Base-by-base conservation (phyloP, 1,284 basidiomycete species). In the Polyporus tsugae region DNA sequence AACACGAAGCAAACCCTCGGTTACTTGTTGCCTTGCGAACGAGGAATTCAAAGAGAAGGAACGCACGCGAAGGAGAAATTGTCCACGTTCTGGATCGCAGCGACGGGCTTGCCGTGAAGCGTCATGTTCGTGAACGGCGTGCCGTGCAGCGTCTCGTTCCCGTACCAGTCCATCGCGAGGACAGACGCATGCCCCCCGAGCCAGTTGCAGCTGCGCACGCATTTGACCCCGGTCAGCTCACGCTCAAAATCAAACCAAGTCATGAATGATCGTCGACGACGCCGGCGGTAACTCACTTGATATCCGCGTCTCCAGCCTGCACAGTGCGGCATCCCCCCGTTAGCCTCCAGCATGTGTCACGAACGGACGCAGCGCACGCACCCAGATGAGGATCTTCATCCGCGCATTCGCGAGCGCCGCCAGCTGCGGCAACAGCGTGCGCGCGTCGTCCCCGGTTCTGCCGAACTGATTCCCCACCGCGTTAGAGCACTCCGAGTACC, bases 291-390 rank as follows among this genome's bases (percentile, higher is more conserved):
- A 75, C 80, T 61, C 65, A 89, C 89, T 84, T 88, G 75, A 90
- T 89, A 73, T 91, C 89, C 49, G 87, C 84, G 71, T 91, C 89
- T 17, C 89, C 89, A 52, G 87, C 88, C 89, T 90, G 36, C n/a
- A 49, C 10, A 17, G 41, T 19, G 17, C 6, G 52, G 38, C 29
- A 39, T n/a, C 13, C 10, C 39, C 53, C 52, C 36, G 25, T 66
- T 22, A 64, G 49, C 33, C 29, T n/a, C 22, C 35, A 38, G 22
- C 35, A 9, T n/a, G 5, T 36, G 25, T 11, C 9, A 49, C 25
- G 6, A n/a, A n/a, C n/a, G 17, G 6, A 13, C n/a, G 19, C 0
- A 13, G 36, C 22, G 4, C n/a, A 68, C 83, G 35, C 75, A 88
- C 89, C 89, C 89, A 90, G 55, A 90, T 85, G 9, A 91, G 79